Percentiles rank a stretch among this genome's conserved stretches.
These are phyloP conservation scores for Colletotrichum abscissum DNA, from an alignment of 2,329 filamentous ascomycete species.

Conservation along the genomic window DNA sequence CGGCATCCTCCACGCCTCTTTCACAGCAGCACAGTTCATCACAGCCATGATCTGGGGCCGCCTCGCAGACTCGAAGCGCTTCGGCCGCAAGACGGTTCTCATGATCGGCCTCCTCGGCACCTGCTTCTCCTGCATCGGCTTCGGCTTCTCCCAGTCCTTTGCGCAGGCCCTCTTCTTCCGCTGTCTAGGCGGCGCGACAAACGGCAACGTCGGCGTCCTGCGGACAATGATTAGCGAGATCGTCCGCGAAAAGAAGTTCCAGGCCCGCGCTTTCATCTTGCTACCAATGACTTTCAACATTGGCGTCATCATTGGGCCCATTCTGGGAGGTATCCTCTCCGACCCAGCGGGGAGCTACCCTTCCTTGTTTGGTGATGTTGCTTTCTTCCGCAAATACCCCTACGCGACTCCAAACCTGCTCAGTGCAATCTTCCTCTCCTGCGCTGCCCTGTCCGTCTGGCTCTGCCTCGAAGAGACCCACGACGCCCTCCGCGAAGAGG, in stretches of 20 bases:
- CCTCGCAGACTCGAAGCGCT: constrained; percentile 69
- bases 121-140: constrained; percentile 72
- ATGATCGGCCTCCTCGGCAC: constrained; percentile 81
- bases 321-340: constrained; percentile 74
- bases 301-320: constrained; percentile 57
- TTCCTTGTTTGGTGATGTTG: constrained; percentile 55
- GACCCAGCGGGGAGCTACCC: constrained; percentile 74
- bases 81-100: constrained; percentile 82
- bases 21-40: constrained; percentile 84
- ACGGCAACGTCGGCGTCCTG: constrained; percentile 62
- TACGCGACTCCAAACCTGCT: constrained; percentile 67
- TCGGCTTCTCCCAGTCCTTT: constrained; percentile 78
- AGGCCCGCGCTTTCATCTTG: constrained; percentile 59
- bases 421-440: constrained; percentile 59
- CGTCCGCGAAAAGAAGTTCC: constrained; percentile 59
- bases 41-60: constrained; percentile 88
- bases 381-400: constrained; percentile 60
- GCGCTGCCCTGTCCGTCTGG: constrained; percentile 57
- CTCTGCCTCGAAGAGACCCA: constrained; percentile 65
- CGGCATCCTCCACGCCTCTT: constrained; percentile 81
- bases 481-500: constrained; percentile 52
- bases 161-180: constrained; percentile 73
- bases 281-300: constrained; percentile 61
- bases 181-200: constrained; percentile 69
- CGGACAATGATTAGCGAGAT: constrained; percentile 73